Conservation (phyloP, 257 asterid species). For the Primulina eburnea region DNA sequence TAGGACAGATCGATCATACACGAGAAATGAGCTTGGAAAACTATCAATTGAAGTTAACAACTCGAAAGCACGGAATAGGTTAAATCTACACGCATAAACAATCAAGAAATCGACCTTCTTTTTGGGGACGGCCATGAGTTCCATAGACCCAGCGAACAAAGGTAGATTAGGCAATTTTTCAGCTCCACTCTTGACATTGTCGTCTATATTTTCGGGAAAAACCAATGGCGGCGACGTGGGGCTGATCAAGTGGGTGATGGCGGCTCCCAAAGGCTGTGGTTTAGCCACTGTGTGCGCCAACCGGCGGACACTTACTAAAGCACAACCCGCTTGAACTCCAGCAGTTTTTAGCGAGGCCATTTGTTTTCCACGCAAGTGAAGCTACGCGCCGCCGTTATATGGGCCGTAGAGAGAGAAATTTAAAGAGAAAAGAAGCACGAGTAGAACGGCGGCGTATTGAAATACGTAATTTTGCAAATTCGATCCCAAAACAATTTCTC, state of each 20-base stretch:
- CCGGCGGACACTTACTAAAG: constrained; percentile 39
- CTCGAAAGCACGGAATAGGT: not conserved
- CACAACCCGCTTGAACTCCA: constrained; percentile 24
- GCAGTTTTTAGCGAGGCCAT: constrained; percentile 29
- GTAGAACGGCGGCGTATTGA: not conserved
- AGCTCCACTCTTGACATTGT: constrained; percentile 20
- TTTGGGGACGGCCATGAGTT: constrained; percentile 91
- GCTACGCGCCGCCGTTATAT: not conserved
- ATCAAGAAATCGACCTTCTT: constrained; percentile 43
- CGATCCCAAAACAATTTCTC: too few species aligned
- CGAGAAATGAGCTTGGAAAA: not conserved
- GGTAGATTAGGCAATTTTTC: constrained; percentile 31
- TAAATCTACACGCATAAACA: not conserved
- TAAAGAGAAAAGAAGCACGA: not conserved
- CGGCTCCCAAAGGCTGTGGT: constrained; percentile 44
- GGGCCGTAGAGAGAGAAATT: not conserved
- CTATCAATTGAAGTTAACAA: not conserved
- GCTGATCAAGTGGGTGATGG: constrained; percentile 27
- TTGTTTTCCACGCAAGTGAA: not conserved
- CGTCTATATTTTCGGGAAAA: constrained; percentile 50
- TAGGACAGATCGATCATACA: not conserved
- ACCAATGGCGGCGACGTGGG: constrained; percentile 42
- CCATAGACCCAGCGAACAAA: constrained; percentile 49
- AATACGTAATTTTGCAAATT: too few species aligned
- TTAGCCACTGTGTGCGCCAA: constrained; percentile 46